Conservation (phyloP, 306 rosid genomes). For the Acacia confusa region DNA sequence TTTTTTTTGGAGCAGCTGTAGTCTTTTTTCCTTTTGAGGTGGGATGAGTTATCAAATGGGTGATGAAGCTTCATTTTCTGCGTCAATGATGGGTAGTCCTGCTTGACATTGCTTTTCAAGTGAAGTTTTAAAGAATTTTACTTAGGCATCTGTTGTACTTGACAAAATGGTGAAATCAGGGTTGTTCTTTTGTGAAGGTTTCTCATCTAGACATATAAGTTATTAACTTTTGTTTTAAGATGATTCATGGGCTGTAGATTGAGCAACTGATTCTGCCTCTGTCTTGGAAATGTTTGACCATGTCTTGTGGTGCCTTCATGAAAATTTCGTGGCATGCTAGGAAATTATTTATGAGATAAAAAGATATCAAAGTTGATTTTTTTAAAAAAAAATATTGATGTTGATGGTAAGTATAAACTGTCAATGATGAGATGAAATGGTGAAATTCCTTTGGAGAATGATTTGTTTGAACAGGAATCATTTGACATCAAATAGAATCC, state of each 20-base stretch:
- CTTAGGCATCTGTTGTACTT: not conserved
- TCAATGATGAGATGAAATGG: not conserved
- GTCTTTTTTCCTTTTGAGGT: slow-evolving; percentile 11
- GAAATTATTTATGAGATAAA: not conserved
- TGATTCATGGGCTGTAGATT: not conserved
- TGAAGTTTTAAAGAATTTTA: not conserved
- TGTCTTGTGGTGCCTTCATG: not conserved
- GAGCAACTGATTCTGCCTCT: not conserved
- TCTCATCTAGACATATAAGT: not conserved
- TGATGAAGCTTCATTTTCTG: slow-evolving; percentile 27
- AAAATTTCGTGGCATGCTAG: not conserved
- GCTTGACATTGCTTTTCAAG: slow-evolving; percentile 14
- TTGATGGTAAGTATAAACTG: too few relatives aligned
- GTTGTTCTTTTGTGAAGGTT: not conserved
- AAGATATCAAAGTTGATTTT: not conserved
- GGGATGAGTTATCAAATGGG: slow-evolving; percentile 27
- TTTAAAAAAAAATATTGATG: too few relatives aligned
- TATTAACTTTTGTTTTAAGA: not conserved
- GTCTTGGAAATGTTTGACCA: not conserved
- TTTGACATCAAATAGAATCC: not conserved
- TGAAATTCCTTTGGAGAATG: not conserved
- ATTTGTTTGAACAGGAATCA: not conserved
- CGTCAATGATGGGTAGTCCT: slow-evolving; percentile 28
- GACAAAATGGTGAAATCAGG: not conserved
- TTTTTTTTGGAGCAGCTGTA: slow-evolving; percentile 26